These are phyloP conservation scores for Kewa caespitosa DNA, from an alignment of 179 eudicot genomes.

Conservation along the genomic window DNA sequence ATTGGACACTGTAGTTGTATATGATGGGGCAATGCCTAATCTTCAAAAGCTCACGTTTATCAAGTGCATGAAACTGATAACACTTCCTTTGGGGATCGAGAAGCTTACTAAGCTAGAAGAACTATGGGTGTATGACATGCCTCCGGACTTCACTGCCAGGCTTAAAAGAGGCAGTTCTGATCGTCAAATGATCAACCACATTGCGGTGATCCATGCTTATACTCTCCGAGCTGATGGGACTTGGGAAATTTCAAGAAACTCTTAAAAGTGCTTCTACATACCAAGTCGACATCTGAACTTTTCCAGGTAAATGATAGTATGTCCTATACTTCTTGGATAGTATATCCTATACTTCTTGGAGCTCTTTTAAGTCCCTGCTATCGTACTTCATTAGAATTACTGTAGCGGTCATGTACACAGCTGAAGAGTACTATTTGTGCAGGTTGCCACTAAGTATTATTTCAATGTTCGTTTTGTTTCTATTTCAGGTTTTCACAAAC, in stretches of 20 bases:
- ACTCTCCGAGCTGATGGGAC: not conserved
- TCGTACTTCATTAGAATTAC: too few species aligned
- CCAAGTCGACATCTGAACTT: too few species aligned
- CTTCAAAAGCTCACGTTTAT: not conserved
- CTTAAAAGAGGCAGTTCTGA: not conserved
- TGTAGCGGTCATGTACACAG: too few species aligned
- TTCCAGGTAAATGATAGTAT: too few species aligned
- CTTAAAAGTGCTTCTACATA: too few species aligned
- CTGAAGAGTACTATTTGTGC: too few species aligned
- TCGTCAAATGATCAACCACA: not conserved
- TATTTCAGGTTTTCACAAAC: too few species aligned
- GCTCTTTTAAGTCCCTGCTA: too few species aligned
- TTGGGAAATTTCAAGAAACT: not conserved
- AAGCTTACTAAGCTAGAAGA: not conserved
- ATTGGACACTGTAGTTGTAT: not conserved
- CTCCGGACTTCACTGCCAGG: not conserved
- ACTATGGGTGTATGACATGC: not conserved
- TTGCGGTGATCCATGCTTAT: not conserved
- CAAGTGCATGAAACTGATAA: not conserved
- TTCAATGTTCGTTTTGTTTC: too few species aligned
- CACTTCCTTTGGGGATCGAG: not conserved
- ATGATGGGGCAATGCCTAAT: not conserved
- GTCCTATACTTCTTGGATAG: too few species aligned
- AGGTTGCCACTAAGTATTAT: too few species aligned
- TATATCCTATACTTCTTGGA: too few species aligned